Base-by-base conservation (phyloP, 2,329 filamentous ascomycete genomes). In the Capronia americana region DNA sequence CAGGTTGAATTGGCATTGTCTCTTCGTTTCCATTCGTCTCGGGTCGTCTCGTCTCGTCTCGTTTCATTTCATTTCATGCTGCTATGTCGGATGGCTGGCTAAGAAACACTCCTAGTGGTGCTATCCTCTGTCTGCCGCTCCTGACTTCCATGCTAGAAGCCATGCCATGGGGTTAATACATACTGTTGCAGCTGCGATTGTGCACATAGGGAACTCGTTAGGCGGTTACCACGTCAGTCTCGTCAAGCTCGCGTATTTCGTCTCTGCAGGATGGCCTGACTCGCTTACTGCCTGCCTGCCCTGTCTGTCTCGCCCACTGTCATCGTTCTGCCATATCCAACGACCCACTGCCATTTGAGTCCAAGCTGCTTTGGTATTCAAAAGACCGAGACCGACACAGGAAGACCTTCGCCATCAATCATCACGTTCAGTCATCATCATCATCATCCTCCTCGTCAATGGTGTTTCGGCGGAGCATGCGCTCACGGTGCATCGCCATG, bases 381-480 rank as follows among this genome's bases (percentile, higher is more conserved):
- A 44, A 44, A n/a, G 5, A 34, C 17, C 38, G 38, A 44, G 38
- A 20, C 38, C 38, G 14, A n/a, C 14, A 44, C 38, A 44, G 8
- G 11, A 44, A 44, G 14, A n/a, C 38, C 38, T n/a, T 44, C 6
- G 17, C 17, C 38, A 8, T 44, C 17, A n/a, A 17, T 44, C 34
- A 41, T 41, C 34, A 41, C 34, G 12, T 41, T 41, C 34, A 12
- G 1, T 17, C 14, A 3, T 17, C 38, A 14, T 11, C 34, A 14
- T 24, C 50, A n/a, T n/a, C 38, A 8, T 44, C 50, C 50, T 53
- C 28, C 23, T 53, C 50, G 23, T 30, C 50, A 53, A 53, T 26
- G 50, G 20, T 26, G 50, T 30, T 20, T 53, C 12, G 54, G 26
- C 41, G 28, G 58, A 50, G 38, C 38, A 44, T 44, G 38, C 38